Conservation (phyloP, 2,329 filamentous ascomycete genomes). For the Monilinia fructicola region DNA sequence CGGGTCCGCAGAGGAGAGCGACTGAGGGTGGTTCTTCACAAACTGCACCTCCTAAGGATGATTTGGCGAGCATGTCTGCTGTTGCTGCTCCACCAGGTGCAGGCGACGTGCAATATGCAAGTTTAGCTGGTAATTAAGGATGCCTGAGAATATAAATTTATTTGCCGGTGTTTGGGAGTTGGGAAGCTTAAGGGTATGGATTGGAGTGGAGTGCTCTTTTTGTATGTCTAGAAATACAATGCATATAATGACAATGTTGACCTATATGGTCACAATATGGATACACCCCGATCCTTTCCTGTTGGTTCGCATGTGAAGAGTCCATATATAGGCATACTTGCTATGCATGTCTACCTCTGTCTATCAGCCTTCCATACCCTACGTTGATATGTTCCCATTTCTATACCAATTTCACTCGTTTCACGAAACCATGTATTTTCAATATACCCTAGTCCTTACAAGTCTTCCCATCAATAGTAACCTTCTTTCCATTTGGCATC, state of each 20-base stretch:
- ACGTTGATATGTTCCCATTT: neutral
- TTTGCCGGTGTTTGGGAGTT: constrained; percentile 37
- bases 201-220: constrained; percentile 5
- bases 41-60: constrained; percentile 32
- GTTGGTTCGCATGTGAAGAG: neutral
- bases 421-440: neutral
- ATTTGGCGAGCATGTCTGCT: constrained; percentile 41
- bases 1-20: constrained; percentile 41
- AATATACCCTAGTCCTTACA: constrained; percentile 9
- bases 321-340: neutral
- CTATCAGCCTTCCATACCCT: neutral
- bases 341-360: neutral
- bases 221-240: constrained; percentile 19
- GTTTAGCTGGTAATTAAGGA: constrained; percentile 73
- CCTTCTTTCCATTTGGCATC: constrained; percentile 45
- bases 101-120: constrained; percentile 79
- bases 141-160: constrained; percentile 21
- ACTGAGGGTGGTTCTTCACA: constrained; percentile 35
- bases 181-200: constrained; percentile 22
- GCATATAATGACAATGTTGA: constrained; percentile 16
- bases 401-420: neutral
- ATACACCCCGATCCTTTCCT: neutral
- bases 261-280: constrained; percentile 12
- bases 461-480: constrained; percentile 40
- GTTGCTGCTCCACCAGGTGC: constrained; percentile 78